phyloP scores from a whole-genome alignment of 331 rosid species.

The Saraca asoca region DNA sequence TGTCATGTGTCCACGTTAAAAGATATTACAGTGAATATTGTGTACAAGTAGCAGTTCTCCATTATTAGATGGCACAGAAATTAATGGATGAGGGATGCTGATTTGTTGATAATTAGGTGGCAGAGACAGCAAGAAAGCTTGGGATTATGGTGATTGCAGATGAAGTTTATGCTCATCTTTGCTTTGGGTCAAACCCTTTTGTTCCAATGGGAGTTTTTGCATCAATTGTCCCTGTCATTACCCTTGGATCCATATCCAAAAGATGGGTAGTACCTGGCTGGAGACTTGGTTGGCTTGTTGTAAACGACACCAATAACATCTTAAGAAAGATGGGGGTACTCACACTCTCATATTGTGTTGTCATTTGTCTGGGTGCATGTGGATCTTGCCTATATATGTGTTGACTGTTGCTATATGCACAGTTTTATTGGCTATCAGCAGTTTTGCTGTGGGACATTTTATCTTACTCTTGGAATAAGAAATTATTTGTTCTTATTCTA shows the following conservation, averaged over 20 bases:
- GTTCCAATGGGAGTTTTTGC: conserved; percentile 48
- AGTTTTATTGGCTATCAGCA: too few relatives aligned
- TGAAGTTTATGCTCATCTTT: conserved; percentile 45
- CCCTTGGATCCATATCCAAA: conserved; percentile 56
- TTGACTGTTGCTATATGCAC: too few relatives aligned
- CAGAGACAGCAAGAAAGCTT: conserved; percentile 50
- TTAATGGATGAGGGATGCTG: not conserved
- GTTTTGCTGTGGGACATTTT: too few relatives aligned
- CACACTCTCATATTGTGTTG: not conserved
- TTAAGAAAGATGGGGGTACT: conserved; percentile 39
- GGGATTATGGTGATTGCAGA: conserved; percentile 46
- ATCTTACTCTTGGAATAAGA: too few relatives aligned
- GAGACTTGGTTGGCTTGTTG: conserved; percentile 55
- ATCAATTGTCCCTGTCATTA: conserved; percentile 46
- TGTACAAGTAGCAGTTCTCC: too few relatives aligned
- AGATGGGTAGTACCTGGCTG: conserved; percentile 54
- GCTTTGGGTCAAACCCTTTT: conserved; percentile 47
- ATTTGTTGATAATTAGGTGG: conserved; percentile 32
- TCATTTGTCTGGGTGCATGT: too few relatives aligned
- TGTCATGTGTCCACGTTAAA: too few relatives aligned
- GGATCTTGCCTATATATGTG: too few relatives aligned
- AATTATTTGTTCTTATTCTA: too few relatives aligned
- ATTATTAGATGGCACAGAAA: not conserved
- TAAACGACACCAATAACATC: conserved; percentile 38
- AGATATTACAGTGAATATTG: too few relatives aligned